phyloP scores from a whole-genome alignment of 2,329 filamentous ascomycete species.

The Fusarium annulatum region DNA sequence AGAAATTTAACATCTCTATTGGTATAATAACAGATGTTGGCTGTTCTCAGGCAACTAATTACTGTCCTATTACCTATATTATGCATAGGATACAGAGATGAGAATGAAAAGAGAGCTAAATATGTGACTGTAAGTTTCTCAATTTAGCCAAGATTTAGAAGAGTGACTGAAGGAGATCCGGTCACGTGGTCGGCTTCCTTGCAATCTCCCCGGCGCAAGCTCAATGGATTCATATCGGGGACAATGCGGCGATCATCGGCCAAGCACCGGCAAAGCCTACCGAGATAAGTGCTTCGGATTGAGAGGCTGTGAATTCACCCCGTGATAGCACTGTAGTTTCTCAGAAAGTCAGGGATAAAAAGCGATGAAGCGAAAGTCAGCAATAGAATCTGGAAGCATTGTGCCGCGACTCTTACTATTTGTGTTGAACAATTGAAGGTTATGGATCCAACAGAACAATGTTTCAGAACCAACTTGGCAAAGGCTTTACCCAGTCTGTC shows the following conservation, averaged over 20 bases:
- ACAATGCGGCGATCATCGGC: not conserved
- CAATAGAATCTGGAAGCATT: not conserved
- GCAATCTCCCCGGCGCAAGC: not conserved
- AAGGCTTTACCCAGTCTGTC: not conserved
- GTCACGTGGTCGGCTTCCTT: not conserved
- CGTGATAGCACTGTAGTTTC: rapidly evolving
- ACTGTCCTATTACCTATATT: no score
- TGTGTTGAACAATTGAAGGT: no score
- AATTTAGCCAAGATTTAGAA: no score
- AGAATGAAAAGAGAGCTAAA: no score
- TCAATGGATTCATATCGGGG: not conserved
- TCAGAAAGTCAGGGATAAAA: rapidly evolving
- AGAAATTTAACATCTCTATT: no score
- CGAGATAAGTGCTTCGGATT: not conserved
- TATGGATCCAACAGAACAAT: not conserved
- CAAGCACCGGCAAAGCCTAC: no score
- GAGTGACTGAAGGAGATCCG: not conserved
- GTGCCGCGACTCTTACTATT: rapidly evolving
- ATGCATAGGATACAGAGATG: no score
- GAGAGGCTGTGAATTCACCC: not conserved
- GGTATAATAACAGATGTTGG: no score
- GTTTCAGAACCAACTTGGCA: not conserved
- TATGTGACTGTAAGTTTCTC: no score
- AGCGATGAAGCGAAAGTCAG: not conserved
- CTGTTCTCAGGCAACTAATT: no score